A percentile compares a stretch with the other conserved stretches of the same genome.
Conservation (phyloP, 495 filamentous ascomycete species). For the Penicillium chermesinum region DNA sequence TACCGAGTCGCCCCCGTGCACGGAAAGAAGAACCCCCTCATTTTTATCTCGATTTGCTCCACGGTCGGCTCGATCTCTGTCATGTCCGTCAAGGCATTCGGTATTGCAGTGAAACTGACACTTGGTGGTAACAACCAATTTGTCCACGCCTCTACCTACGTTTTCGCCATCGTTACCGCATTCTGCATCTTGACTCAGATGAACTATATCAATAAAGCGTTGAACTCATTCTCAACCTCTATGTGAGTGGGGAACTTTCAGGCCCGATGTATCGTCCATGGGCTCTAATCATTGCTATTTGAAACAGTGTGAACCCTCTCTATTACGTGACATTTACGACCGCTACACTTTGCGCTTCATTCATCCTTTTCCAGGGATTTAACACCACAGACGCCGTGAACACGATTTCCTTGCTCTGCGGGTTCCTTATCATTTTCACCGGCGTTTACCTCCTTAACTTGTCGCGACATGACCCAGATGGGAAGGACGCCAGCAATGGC, state of each 20-base stretch:
- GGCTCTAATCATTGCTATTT: neutral
- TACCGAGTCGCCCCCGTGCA: slow-evolving; percentile 84
- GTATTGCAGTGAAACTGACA: slow-evolving; percentile 92
- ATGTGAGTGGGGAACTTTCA: slow-evolving; percentile 57
- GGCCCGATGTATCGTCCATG: neutral
- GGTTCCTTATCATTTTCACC: slow-evolving; percentile 94
- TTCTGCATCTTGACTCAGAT: slow-evolving; percentile 97
- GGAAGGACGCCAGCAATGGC: slow-evolving; percentile 58
- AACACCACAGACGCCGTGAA: slow-evolving; percentile 92
- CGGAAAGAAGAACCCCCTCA: slow-evolving; percentile 89
- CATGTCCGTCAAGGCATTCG: slow-evolving; percentile 98
- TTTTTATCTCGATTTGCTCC: slow-evolving; percentile 95
- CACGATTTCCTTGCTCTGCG: slow-evolving; percentile 86
- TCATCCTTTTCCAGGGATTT: slow-evolving; percentile 96
- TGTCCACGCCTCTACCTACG: slow-evolving; percentile 86
- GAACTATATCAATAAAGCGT: slow-evolving; percentile 99
- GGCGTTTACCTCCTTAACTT: slow-evolving; percentile 97
- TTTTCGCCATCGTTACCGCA: slow-evolving; percentile 85
- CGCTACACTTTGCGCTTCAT: slow-evolving; percentile 86
- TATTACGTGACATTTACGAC: slow-evolving; percentile 99
- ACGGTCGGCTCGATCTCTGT: slow-evolving; percentile 95
- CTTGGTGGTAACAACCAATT: slow-evolving; percentile 92
- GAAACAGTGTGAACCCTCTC: slow-evolving; percentile 81
- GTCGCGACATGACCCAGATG: slow-evolving; percentile 83
- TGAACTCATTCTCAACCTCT: slow-evolving; percentile 93